These are phyloP conservation scores for Bipolaris gigantea DNA, from an alignment of 2,329 filamentous ascomycete genomes.

Conservation along the genomic window DNA sequence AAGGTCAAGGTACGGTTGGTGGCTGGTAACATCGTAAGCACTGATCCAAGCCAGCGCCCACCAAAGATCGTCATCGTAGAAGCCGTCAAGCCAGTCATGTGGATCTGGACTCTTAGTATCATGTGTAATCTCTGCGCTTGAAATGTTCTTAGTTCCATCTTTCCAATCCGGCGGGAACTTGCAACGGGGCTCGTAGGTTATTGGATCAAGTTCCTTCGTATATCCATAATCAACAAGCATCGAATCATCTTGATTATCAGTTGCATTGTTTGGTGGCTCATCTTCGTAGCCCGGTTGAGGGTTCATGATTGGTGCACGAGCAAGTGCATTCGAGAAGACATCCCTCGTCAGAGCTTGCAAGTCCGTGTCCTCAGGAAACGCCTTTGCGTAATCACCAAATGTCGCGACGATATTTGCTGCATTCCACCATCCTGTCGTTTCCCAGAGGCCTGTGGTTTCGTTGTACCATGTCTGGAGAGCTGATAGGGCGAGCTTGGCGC, in stretches of 20 bases:
- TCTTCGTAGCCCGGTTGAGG: constrained; percentile 34
- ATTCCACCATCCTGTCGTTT: constrained; percentile 73
- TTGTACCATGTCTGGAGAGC: constrained; percentile 66
- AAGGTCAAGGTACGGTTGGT: constrained; percentile 50
- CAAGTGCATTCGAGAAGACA: constrained; percentile 52
- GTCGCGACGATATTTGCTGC: constrained; percentile 67
- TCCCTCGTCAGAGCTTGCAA: constrained; percentile 39
- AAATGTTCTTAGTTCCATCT: background rate
- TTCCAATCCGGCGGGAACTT: constrained; percentile 28
- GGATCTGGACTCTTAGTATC: constrained; percentile 16
- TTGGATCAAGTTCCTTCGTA: constrained; percentile 22
- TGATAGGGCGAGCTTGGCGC: constrained; percentile 41
- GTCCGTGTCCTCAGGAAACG: constrained; percentile 34
- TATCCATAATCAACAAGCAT: constrained; percentile 19
- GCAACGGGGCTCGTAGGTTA: constrained; percentile 21
- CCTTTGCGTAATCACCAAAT: constrained; percentile 57
- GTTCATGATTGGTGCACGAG: constrained; percentile 36
- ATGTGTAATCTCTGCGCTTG: constrained; percentile 12
- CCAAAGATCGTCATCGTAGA: constrained; percentile 57
- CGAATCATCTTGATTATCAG: constrained; percentile 7
- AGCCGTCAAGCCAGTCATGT: constrained; percentile 47
- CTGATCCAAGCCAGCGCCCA: constrained; percentile 58
- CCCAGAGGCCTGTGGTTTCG: constrained; percentile 62
- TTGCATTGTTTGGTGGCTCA: constrained; percentile 2
- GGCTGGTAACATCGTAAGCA: constrained; percentile 56